Conservation (phyloP, 2,329 filamentous ascomycete genomes). For the Blumeria graminis region DNA sequence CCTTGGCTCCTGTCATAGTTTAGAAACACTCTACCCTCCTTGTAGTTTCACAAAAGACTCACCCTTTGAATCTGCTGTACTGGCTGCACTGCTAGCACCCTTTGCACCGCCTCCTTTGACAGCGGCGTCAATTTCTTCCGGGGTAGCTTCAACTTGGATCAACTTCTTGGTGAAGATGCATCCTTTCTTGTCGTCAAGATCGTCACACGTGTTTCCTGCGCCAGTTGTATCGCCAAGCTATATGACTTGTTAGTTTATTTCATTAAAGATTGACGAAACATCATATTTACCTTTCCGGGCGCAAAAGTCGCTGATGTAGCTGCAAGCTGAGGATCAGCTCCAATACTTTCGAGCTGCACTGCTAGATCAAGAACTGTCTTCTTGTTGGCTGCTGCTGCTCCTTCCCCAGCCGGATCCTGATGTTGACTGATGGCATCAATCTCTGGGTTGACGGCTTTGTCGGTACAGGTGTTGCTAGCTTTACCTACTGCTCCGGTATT, state of each 20-base stretch:
- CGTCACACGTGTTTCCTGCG: conserved; percentile 26
- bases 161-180: conserved; percentile 30
- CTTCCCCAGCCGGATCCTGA: conserved; percentile 38
- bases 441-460: conserved; percentile 37
- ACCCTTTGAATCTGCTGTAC: conserved; percentile 3
- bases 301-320: conserved; percentile 36
- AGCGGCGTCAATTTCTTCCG: conserved; percentile 25
- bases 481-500: conserved; percentile 34
- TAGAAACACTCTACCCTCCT: conserved; percentile 7
- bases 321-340: conserved; percentile 37
- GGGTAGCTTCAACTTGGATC: conserved; percentile 27
- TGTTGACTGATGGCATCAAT: conserved; percentile 39
- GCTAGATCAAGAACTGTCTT: conserved; percentile 33
- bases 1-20: not conserved
- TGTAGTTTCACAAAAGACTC: not conserved
- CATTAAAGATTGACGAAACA: not conserved
- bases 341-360: conserved; percentile 32
- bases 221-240: conserved; percentile 20
- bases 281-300: conserved; percentile 24
- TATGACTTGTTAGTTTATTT: conserved; percentile 5
- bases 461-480: conserved; percentile 30
- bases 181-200: conserved; percentile 21
- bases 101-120: conserved; percentile 15
- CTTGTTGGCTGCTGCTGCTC: conserved; percentile 33
- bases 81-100: not conserved